phyloP scores from a whole-genome alignment of 345 rosid genomes.

The Noccaea caerulescens region DNA sequence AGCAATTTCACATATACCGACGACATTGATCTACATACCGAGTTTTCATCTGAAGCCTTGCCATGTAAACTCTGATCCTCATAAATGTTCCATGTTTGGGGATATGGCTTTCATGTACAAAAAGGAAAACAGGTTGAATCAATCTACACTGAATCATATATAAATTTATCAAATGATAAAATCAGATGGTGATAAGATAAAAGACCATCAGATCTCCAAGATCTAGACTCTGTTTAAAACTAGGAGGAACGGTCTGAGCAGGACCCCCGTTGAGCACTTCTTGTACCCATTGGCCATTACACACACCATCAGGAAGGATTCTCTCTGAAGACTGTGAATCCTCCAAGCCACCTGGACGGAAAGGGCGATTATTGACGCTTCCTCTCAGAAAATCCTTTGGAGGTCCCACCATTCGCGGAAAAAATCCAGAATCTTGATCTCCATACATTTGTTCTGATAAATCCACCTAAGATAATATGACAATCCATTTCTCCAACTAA shows the following conservation, averaged over 20 bases:
- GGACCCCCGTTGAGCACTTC: slow-evolving; percentile 79
- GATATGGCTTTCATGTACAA: slow-evolving; percentile 59
- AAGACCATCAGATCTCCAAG: slow-evolving; percentile 84
- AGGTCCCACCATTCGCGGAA: slow-evolving; percentile 65
- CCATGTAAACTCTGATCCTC: slow-evolving; percentile 56
- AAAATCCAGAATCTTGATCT: slow-evolving; percentile 65
- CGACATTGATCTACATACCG: slow-evolving; percentile 56
- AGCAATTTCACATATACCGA: slow-evolving; percentile 16
- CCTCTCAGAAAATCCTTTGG: slow-evolving; percentile 85
- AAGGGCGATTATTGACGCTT: slow-evolving; percentile 89
- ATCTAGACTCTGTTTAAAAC: slow-evolving; percentile 77
- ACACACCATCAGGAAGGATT: slow-evolving; percentile 71
- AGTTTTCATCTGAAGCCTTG: slow-evolving; percentile 53
- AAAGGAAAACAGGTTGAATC: slow-evolving; percentile 25
- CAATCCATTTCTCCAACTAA: slow-evolving; percentile 43
- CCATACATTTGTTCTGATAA: slow-evolving; percentile 70
- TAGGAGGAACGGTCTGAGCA: slow-evolving; percentile 71
- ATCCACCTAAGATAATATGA: slow-evolving; percentile 73
- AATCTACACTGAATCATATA: slow-evolving; percentile 19
- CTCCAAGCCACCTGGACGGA: slow-evolving; percentile 93
- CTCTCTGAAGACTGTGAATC: slow-evolving; percentile 65
- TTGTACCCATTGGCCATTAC: slow-evolving; percentile 78
- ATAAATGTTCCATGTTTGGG: slow-evolving; percentile 71
- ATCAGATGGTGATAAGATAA: slow-evolving; percentile 26
- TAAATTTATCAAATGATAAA: neutral